Evolutionary conservation across 768 basidiomycete species (phyloP).

Genomic region (Lactifluus volemus): DNA sequence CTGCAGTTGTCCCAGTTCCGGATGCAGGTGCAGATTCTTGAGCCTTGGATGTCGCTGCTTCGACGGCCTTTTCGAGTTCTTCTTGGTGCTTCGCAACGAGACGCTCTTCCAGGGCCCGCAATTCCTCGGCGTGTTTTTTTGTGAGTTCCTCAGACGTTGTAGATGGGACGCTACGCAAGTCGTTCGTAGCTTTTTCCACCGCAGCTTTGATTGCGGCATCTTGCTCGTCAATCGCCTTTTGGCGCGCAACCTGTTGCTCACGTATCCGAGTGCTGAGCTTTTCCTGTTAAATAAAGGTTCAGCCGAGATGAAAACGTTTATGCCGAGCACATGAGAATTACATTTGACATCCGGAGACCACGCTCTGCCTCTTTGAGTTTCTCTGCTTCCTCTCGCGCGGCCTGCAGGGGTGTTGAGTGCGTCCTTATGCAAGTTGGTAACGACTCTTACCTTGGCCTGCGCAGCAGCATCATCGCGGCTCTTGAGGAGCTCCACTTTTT

Average conservation of each 20-base stretch:
- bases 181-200: slow-evolving; percentile 45
- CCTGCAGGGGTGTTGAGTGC: slow-evolving; percentile 7
- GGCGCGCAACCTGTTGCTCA: slow-evolving; percentile 41
- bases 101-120: slow-evolving; percentile 45
- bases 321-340: background rate
- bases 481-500: slow-evolving; percentile 50
- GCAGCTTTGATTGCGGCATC: slow-evolving; percentile 47
- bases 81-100: slow-evolving; percentile 44
- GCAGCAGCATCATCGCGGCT: slow-evolving; percentile 52
- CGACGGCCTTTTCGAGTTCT: slow-evolving; percentile 41
- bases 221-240: slow-evolving; percentile 42
- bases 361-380: slow-evolving; percentile 22
- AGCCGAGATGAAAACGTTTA: background rate
- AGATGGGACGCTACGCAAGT: slow-evolving; percentile 28
- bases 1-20: slow-evolving; percentile 18
- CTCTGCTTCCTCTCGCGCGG: slow-evolving; percentile 21
- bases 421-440: background rate
- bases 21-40: slow-evolving; percentile 19
- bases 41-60: slow-evolving; percentile 31
- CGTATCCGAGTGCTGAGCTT: slow-evolving; percentile 38
- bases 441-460: slow-evolving; percentile 43
- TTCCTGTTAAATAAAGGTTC: slow-evolving; percentile 33
- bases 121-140: slow-evolving; percentile 52
- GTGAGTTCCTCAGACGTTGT: slow-evolving; percentile 31
- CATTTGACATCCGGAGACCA: slow-evolving; percentile 21